A percentile compares a stretch with the other conserved stretches of the same genome.
These are phyloP conservation scores for Quercus ilex DNA, from an alignment of 306 rosid genomes.

Conservation along the genomic window DNA sequence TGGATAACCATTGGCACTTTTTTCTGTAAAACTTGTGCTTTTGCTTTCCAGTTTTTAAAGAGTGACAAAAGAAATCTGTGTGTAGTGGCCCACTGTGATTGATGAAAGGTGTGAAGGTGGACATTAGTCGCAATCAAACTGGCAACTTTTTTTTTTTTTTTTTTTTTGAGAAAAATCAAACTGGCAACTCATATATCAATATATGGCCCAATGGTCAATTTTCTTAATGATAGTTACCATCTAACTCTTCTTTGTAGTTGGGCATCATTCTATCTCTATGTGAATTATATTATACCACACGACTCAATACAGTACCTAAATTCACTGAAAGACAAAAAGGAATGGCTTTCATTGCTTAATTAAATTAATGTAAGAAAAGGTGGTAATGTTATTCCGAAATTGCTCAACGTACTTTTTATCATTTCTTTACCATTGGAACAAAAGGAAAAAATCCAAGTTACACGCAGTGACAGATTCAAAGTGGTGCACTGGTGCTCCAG, in stretches of 20 bases:
- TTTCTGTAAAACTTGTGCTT: neutral
- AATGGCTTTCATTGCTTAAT: neutral
- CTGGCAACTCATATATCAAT: neutral
- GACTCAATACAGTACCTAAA: neutral
- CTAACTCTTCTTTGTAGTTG: neutral
- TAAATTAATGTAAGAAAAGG: too few species aligned
- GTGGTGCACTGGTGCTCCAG: neutral
- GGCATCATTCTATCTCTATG: neutral
- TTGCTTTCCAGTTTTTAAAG: neutral
- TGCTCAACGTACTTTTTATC: too few species aligned
- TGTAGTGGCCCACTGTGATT: conserved; percentile 28
- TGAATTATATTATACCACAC: neutral
- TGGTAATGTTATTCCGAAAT: neutral
- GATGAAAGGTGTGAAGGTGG: conserved; percentile 40
- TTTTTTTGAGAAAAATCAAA: conserved; percentile 8
- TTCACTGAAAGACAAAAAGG: neutral
- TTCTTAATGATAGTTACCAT: neutral
- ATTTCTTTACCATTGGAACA: too few species aligned
- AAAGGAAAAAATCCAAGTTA: too few species aligned
- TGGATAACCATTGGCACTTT: too few species aligned
- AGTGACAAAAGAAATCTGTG: neutral
- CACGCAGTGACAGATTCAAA: too few species aligned
- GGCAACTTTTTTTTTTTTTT: neutral
- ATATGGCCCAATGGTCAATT: neutral
- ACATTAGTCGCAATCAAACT: conserved; percentile 37